Percentiles rank a stretch among this genome's conserved stretches.
Conservation (phyloP, 2,329 filamentous ascomycete species). For the Mycosphaerella arachidis region DNA sequence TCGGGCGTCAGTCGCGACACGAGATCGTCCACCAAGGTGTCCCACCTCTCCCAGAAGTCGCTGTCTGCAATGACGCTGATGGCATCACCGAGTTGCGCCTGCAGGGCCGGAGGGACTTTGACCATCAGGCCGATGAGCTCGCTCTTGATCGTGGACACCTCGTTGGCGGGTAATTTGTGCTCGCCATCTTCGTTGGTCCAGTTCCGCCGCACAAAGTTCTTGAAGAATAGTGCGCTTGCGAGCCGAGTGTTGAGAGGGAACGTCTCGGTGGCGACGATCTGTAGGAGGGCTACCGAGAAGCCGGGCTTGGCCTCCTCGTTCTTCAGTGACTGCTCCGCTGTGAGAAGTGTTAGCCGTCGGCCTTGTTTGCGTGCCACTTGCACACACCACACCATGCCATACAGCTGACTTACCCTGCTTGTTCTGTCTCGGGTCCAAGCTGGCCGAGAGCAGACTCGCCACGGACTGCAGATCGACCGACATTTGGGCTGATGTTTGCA, state of each 20-base stretch:
- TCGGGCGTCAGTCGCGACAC: slow-evolving; percentile 78
- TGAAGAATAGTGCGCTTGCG: slow-evolving; percentile 88
- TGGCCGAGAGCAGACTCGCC: slow-evolving; percentile 83
- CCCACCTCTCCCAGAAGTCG: slow-evolving; percentile 94
- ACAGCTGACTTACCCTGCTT: slow-evolving; percentile 66
- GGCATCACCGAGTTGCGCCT: slow-evolving; percentile 90
- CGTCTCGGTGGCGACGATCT: slow-evolving; percentile 75
- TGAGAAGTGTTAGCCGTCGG: slow-evolving; percentile 8
- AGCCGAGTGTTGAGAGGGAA: slow-evolving; percentile 76
- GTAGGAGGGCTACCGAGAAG: slow-evolving; percentile 80
- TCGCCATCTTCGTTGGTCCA: slow-evolving; percentile 94
- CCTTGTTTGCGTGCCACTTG: not conserved
- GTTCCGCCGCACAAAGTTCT: slow-evolving; percentile 93
- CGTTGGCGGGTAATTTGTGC: slow-evolving; percentile 78
- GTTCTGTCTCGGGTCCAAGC: slow-evolving; percentile 79
- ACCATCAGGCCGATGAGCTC: slow-evolving; percentile 98
- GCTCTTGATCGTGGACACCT: slow-evolving; percentile 86
- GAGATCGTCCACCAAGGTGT: slow-evolving; percentile 90
- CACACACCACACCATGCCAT: too few species aligned
- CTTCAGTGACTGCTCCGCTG: slow-evolving; percentile 78
- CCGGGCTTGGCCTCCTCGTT: slow-evolving; percentile 75
- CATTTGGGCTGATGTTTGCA: slow-evolving; percentile 41
- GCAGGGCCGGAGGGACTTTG: slow-evolving; percentile 76
- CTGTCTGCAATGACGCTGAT: slow-evolving; percentile 97
- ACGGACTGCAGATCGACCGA: slow-evolving; percentile 59